Base-by-base conservation (phyloP, 257 asterid genomes). In the Salvia miltiorrhiza region DNA sequence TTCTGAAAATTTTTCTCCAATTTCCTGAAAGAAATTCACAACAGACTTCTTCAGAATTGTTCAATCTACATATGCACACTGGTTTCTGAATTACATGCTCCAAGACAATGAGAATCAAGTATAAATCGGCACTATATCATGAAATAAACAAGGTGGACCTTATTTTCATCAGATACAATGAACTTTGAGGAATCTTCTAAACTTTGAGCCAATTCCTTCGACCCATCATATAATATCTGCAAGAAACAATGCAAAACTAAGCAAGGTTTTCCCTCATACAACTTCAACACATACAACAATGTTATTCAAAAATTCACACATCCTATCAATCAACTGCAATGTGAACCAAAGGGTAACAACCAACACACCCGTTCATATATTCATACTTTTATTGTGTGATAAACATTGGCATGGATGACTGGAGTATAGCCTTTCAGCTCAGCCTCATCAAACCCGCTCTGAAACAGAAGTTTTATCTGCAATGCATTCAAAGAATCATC, bases 381-480 rank as follows among this genome's bases (percentile, higher is more conserved):
- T 82, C 99, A 47, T 94, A 94, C 99, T 91, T 94, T 89, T 87
- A 91, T 94, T 78, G 98, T 89, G 95, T 94, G 99, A 83, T 89
- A 94, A 61, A 94, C 87, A 81, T 94, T 94, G 93, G 99, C 99
- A 79, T 94, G 96, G 83, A 94, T 83, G 90, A 91, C 96, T 9
- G 97, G 95, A 74, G 81, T 82, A 74, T 91, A 94, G 87, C 89
- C 81, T 85, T 84, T 89, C 50, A 94, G 87, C 84, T 94, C 99
- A 69, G 90, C 82, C 69, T 94, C 99, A 69, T 94, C 95, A 78
- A 94, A 94, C 53, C 99, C 99, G 70, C 96, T 87, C 81, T 91
- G 99, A 78, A 94, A 94, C 58, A 91, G 71, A 67, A 94, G 97
- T 79, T 94, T 94, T 81, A 94, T 94, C 99, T 94, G 97, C 89